Conservation (phyloP, 371 early-diverging fungal species). For the Phascolomyces articulosus region DNA sequence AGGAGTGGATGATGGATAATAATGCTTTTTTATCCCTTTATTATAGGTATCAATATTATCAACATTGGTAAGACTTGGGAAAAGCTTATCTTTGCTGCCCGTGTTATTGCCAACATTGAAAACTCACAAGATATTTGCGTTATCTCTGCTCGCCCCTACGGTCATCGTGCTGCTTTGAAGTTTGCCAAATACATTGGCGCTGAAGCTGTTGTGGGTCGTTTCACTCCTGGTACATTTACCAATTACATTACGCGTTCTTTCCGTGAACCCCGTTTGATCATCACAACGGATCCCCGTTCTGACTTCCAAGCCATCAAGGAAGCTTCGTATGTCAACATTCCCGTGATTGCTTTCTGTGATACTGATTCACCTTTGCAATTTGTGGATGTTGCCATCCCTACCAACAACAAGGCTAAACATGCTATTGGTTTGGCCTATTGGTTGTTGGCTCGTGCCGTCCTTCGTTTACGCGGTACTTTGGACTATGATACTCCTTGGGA, state of each 20-base stretch:
- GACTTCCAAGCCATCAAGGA: slow-evolving; percentile 99
- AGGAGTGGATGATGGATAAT: not conserved
- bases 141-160: slow-evolving; percentile 96
- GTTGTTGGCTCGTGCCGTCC: slow-evolving; percentile 97
- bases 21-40: too few relatives aligned
- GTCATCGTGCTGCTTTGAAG: slow-evolving; percentile 99
- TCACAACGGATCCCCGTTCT: slow-evolving; percentile 97
- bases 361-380: slow-evolving; percentile 93
- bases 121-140: slow-evolving; percentile 96
- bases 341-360: slow-evolving; percentile 98
- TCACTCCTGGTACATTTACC: slow-evolving; percentile 99
- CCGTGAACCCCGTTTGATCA: slow-evolving; percentile 97
- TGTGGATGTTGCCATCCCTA: slow-evolving; percentile 99
- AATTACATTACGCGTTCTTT: slow-evolving; percentile 99
- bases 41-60: slow-evolving; percentile 82
- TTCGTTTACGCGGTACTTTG: slow-evolving; percentile 95
- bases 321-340: slow-evolving; percentile 99
- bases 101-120: slow-evolving; percentile 95
- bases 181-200: slow-evolving; percentile 98
- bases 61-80: slow-evolving; percentile 99
- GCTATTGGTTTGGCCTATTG: slow-evolving; percentile 98
- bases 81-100: slow-evolving; percentile 99
- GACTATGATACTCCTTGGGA: slow-evolving; percentile 86
- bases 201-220: slow-evolving; percentile 98
- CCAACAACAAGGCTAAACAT: slow-evolving; percentile 99